Evolutionary conservation across 768 basidiomycete species (phyloP), one percentile per base, ranked within the genome.

Genomic region (Filobasidium wieringae): DNA sequence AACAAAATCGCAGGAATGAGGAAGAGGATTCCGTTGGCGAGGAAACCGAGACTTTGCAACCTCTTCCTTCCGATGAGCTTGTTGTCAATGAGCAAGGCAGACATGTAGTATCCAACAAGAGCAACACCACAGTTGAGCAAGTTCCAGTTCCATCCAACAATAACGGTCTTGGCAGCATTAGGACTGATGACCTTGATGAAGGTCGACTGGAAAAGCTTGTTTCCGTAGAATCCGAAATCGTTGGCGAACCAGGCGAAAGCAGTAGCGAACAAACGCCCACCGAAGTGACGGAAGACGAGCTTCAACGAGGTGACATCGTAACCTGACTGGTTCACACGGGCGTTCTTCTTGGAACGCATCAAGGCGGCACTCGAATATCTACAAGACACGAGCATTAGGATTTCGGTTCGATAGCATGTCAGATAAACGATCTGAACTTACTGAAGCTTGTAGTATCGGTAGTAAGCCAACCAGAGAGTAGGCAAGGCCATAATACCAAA

Each of bases 401-500:
- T n/a, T n/a, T n/a, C n/a, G n/a, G n/a, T n/a, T n/a, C n/a, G n/a
- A n/a, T n/a, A n/a, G n/a, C n/a, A n/a, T n/a, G n/a, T n/a, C n/a
- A n/a, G n/a, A n/a, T n/a, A n/a, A n/a, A n/a, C n/a, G n/a, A n/a
- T n/a, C n/a, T n/a, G n/a, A n/a, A n/a, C n/a, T n/a, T n/a, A 47
- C 58, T 71, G 62, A 51, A 69, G 69, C 57, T 70, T 68, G 68
- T 72, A 77, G 64, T 70, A 72, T 64, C 76, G 72, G 70, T 71
- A 75, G 70, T 76, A 76, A 40, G 74, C 72, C 26, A 77, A 71
- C 76, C 76, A 77, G 34, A 75, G 63, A 34, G 74, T 76, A 65
- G 75, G 71, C 32, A 71, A 58, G n/a, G 68, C 73, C 63, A 76
- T 73, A 63, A 76, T 64, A 17, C 66, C 76, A 62, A 77, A 77